A percentile compares a stretch with the other conserved stretches of the same genome.
These are phyloP conservation scores for Kodamaea laetipori DNA, from an alignment of 805 yeast genomes.

Conservation along the genomic window DNA sequence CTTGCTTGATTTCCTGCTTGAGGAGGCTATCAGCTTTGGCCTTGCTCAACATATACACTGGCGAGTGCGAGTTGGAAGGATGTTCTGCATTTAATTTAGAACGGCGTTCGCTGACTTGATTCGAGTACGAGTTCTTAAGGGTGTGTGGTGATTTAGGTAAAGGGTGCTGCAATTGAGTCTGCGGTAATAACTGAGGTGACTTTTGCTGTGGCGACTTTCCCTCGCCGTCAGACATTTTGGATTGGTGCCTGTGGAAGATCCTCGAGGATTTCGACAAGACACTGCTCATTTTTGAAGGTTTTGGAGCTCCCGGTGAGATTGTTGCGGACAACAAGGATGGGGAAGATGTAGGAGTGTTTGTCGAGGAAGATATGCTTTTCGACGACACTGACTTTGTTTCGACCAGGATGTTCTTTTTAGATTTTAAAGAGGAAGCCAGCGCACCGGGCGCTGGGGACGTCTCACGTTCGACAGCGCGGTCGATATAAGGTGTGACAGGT, in stretches of 20 bases:
- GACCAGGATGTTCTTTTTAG: too few relatives aligned
- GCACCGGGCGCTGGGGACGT: too few relatives aligned
- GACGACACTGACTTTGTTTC: background rate
- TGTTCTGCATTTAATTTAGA: conserved; percentile 22
- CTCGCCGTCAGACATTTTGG: conserved; percentile 15
- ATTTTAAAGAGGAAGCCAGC: too few relatives aligned
- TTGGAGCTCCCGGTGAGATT: background rate
- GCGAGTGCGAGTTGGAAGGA: conserved; percentile 7
- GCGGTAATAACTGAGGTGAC: background rate
- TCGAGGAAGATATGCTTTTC: background rate
- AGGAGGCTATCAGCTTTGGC: conserved; percentile 1
- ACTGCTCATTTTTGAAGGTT: conserved; percentile 21
- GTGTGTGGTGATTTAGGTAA: conserved; percentile 17
- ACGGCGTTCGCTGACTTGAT: conserved; percentile 36
- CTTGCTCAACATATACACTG: conserved; percentile 3
- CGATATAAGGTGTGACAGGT: background rate
- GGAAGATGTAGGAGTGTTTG: background rate
- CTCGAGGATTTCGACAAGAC: conserved; percentile 31
- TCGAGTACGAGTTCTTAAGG: conserved; percentile 32
- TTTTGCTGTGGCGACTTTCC: conserved; percentile 3
- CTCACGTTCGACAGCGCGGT: too few relatives aligned
- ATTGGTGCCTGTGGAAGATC: conserved; percentile 26
- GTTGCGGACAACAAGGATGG: background rate
- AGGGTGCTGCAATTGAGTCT: conserved; percentile 6
- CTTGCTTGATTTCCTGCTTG: conserved; percentile 1